phyloP scores from a whole-genome alignment of 2,329 filamentous ascomycete species.

The Cladophialophora psammophila region DNA sequence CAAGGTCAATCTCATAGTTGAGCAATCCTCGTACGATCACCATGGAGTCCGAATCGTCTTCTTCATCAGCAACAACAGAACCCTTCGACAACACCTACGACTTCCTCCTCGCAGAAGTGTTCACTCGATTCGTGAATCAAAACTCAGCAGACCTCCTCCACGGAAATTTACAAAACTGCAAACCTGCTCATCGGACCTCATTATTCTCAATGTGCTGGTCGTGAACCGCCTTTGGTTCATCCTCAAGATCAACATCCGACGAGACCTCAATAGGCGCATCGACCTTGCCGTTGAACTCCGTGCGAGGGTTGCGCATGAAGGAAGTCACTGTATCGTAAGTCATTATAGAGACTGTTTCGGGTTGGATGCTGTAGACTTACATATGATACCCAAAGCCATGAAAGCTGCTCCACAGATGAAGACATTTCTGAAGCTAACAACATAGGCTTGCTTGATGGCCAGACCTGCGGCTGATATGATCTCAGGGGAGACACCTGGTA shows the following conservation, averaged over 20 bases:
- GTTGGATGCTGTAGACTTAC: too few relatives aligned
- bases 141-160: too few relatives aligned
- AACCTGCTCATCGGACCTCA: neutral
- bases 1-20: too few relatives aligned
- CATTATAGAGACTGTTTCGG: too few relatives aligned
- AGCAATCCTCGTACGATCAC: too few relatives aligned
- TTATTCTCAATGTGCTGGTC: conserved; percentile 12
- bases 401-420: conserved; percentile 20
- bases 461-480: conserved; percentile 23
- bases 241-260: conserved; percentile 18
- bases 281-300: conserved; percentile 26
- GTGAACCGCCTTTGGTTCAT: conserved; percentile 12
- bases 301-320: conserved; percentile 20
- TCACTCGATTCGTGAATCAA: too few relatives aligned
- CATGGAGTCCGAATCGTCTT: too few relatives aligned
- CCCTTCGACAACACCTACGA: too few relatives aligned
- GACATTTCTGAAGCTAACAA: conserved; percentile 23
- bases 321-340: conserved; percentile 10
- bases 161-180: too few relatives aligned
- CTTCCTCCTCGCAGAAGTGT: too few relatives aligned
- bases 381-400: conserved; percentile 17
- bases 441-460: conserved; percentile 21
- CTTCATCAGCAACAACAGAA: too few relatives aligned
- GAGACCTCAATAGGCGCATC: conserved; percentile 24
- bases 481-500: conserved; percentile 21